Conservation (phyloP, 768 basidiomycete species). For the Omphalotus guepiniiformis region DNA sequence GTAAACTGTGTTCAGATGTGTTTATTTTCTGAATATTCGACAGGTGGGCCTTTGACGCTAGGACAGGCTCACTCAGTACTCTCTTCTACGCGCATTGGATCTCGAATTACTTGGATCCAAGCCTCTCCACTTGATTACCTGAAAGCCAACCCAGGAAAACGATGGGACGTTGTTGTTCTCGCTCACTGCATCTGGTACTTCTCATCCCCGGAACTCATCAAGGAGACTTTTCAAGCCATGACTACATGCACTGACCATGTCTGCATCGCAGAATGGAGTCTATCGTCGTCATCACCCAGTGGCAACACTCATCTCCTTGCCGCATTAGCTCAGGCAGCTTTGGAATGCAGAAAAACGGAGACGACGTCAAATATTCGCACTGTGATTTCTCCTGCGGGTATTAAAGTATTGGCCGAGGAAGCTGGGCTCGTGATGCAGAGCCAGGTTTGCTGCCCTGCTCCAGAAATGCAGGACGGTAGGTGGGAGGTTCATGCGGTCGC, state of each 20-base stretch:
- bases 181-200: conserved; percentile 38
- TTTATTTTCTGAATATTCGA: neutral
- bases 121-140: conserved; percentile 26
- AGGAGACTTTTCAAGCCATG: conserved; percentile 24
- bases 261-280: conserved; percentile 19
- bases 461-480: conserved; percentile 25
- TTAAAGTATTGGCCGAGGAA: conserved; percentile 21
- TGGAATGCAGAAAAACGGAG: conserved; percentile 27
- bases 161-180: conserved; percentile 32
- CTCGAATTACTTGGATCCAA: conserved; percentile 31
- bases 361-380: conserved; percentile 31
- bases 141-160: conserved; percentile 10
- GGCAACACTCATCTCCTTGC: conserved; percentile 30
- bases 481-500: conserved; percentile 30
- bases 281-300: conserved; percentile 20
- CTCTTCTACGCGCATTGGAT: conserved; percentile 23
- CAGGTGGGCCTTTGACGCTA: conserved; percentile 32
- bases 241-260: conserved; percentile 15
- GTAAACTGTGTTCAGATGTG: neutral
- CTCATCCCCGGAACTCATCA: conserved; percentile 26
- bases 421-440: conserved; percentile 23
- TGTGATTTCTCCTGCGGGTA: conserved; percentile 26
- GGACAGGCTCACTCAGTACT: conserved; percentile 32
- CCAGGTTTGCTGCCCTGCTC: conserved; percentile 17
- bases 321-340: conserved; percentile 30